Conservation (phyloP, 306 rosid genomes). For the Vigna trinervia region DNA sequence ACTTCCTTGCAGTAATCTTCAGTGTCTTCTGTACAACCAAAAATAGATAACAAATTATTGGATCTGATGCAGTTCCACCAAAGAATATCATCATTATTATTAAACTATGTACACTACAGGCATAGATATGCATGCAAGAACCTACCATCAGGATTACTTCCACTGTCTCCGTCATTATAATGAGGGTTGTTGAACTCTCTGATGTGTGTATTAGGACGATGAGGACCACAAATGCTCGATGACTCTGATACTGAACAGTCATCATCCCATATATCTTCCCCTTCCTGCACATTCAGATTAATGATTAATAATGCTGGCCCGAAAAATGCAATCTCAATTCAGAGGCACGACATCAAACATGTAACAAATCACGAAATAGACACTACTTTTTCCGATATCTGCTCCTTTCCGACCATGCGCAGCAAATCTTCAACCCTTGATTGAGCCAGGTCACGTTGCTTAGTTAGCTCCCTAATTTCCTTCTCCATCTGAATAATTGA, state of each 20-base stretch:
- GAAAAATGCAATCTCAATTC: conserved; percentile 42
- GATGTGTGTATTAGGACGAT: conserved; percentile 41
- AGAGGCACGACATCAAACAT: conserved; percentile 30
- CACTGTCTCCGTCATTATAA: conserved; percentile 56
- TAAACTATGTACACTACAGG: conserved; percentile 37
- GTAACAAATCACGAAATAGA: conserved; percentile 22
- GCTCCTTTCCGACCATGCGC: conserved; percentile 68
- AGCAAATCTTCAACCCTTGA: conserved; percentile 90
- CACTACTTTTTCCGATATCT: conserved; percentile 67
- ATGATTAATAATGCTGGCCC: conserved; percentile 50
- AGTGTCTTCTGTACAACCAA: conserved; percentile 52
- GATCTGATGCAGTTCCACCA: conserved; percentile 18
- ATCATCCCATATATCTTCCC: conserved; percentile 69
- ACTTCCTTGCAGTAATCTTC: conserved; percentile 93
- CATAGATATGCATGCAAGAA: conserved; percentile 42
- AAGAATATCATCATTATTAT: conserved; percentile 37
- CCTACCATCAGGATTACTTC: conserved; percentile 59
- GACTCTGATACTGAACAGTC: conserved; percentile 80
- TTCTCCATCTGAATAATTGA: conserved; percentile 80
- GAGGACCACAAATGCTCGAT: conserved; percentile 63
- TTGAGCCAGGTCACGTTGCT: conserved; percentile 93
- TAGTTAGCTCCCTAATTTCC: conserved; percentile 81
- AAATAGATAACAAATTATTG: conserved; percentile 25
- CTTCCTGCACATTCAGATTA: conserved; percentile 54
- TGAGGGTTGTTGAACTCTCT: conserved; percentile 72